Evolutionary conservation across 768 basidiomycete genomes (phyloP), one percentile per base, ranked within the genome.

Genomic region (Hemileccinum impolitum): DNA sequence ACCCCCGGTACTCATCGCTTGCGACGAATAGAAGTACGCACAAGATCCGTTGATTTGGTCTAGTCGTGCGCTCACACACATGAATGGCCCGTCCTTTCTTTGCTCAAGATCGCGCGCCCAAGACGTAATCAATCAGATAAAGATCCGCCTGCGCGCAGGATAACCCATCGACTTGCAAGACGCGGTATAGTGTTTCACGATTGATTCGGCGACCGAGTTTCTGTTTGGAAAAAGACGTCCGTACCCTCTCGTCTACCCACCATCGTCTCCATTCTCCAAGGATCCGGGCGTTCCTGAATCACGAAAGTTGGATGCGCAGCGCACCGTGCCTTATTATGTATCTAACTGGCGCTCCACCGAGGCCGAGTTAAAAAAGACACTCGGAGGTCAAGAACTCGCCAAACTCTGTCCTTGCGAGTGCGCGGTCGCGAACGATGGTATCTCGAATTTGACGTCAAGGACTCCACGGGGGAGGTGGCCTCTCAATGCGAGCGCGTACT

Each of bases 151-250:
- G 39, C 47, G 56, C 3, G 56, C 69, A 19, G 73, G 74, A 2
- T 63, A 70, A 28, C 63, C 72, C 4, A 56, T 78, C 35, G 72
- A 78, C 53, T 67, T 75, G 48, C 71, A 77, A 56, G 76, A 75
- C 40, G 54, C 74, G 45, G 62, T 63, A 3, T 66, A 64, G 2
- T 67, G 75, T 3, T 80, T 79, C 60, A 79, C 80, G 1, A 61
- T 84, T 25, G 82, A 84, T 56, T 78, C 77, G 1, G 78, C 78
- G 0, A 76, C 80, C 0, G 77, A 78, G 21, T 82, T 83, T 56
- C 69, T 82, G 10, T 79, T 81, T 49, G 77, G 80, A 25, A 58
- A 60, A 14, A 58, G n/a, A 68, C 17, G 73, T 72, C 10, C 30
- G 68, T 31, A 68, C 67, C 0, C 63, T 75, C 28, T 61, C 66